Conservation (phyloP, 345 rosid genomes). For the Cochlearia excelsa region DNA sequence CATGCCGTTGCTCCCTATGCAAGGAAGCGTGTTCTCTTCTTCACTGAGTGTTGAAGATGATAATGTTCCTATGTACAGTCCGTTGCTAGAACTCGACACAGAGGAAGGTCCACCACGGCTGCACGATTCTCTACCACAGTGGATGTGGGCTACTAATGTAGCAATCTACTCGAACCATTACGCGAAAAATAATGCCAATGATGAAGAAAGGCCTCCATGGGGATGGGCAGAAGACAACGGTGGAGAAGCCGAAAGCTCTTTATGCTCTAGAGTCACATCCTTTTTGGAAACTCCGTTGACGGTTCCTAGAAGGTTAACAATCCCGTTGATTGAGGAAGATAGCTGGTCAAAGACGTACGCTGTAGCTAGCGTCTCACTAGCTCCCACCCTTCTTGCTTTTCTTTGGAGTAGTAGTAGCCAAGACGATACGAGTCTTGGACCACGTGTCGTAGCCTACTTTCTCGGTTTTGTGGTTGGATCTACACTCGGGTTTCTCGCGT, state of each 20-base stretch:
- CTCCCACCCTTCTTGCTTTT: slow-evolving; percentile 66
- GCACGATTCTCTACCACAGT: slow-evolving; percentile 62
- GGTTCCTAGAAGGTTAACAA: slow-evolving; percentile 70
- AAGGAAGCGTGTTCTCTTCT: slow-evolving; percentile 47
- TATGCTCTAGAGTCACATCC: slow-evolving; percentile 45
- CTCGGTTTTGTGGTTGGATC: slow-evolving; percentile 51
- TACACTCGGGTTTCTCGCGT: slow-evolving; percentile 54
- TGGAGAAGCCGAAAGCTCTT: slow-evolving; percentile 30
- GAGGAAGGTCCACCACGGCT: slow-evolving; percentile 54
- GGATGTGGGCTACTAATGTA: slow-evolving; percentile 84
- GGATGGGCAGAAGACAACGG: slow-evolving; percentile 50
- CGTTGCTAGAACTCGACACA: slow-evolving; percentile 58
- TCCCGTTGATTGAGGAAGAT: slow-evolving; percentile 69
- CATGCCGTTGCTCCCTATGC: slow-evolving; percentile 53
- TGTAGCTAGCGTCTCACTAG: slow-evolving; percentile 70
- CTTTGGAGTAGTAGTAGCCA: slow-evolving; percentile 58
- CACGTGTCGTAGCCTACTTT: slow-evolving; percentile 41
- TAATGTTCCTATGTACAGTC: slow-evolving; percentile 42
- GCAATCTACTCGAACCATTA: slow-evolving; percentile 65
- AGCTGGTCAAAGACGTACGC: slow-evolving; percentile 80
- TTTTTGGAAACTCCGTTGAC: slow-evolving; percentile 65
- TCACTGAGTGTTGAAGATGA: slow-evolving; percentile 41
- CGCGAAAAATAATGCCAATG: slow-evolving; percentile 28
- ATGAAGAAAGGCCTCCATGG: slow-evolving; percentile 60
- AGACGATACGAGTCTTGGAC: slow-evolving; percentile 40